Conservation (phyloP, 331 rosid genomes). For the Rosa hybrid region DNA sequence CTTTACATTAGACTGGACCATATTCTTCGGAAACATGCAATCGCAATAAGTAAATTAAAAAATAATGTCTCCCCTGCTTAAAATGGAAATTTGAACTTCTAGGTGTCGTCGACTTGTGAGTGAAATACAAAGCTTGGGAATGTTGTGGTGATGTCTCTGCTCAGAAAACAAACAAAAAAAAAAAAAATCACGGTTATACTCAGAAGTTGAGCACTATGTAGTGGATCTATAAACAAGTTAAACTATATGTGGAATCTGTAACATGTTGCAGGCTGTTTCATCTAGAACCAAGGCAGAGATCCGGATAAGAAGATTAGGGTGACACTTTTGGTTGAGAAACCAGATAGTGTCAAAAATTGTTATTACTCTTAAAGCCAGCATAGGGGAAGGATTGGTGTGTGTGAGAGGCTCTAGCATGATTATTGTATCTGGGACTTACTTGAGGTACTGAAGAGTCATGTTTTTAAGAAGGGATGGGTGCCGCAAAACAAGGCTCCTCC, state of each 20-base stretch:
- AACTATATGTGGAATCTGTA: not conserved
- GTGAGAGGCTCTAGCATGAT: not conserved
- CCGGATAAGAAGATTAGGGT: not conserved
- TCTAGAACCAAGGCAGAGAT: not conserved
- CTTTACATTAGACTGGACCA: conserved; percentile 22
- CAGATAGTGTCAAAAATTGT: not conserved
- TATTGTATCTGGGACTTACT: conserved; percentile 42
- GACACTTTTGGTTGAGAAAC: not conserved
- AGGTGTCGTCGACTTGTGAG: conserved; percentile 61
- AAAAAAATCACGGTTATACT: not conserved
- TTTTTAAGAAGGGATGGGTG: conserved; percentile 95
- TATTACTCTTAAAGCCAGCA: not conserved
- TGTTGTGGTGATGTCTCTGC: conserved; percentile 95
- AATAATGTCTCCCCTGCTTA: conserved; percentile 17
- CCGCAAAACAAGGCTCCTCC: conserved; percentile 89
- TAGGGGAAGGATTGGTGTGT: not conserved
- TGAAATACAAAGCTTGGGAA: conserved; percentile 95
- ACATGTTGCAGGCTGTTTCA: not conserved
- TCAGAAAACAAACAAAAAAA: conserved; percentile 17
- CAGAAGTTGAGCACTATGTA: not conserved
- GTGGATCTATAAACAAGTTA: not conserved
- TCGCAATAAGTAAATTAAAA: conserved; percentile 18
- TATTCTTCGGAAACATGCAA: conserved; percentile 22
- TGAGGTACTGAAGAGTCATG: conserved; percentile 96
- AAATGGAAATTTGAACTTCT: not conserved